phyloP scores from a whole-genome alignment of 1,284 basidiomycete genomes.

The Pyrrhoderma noxium region DNA sequence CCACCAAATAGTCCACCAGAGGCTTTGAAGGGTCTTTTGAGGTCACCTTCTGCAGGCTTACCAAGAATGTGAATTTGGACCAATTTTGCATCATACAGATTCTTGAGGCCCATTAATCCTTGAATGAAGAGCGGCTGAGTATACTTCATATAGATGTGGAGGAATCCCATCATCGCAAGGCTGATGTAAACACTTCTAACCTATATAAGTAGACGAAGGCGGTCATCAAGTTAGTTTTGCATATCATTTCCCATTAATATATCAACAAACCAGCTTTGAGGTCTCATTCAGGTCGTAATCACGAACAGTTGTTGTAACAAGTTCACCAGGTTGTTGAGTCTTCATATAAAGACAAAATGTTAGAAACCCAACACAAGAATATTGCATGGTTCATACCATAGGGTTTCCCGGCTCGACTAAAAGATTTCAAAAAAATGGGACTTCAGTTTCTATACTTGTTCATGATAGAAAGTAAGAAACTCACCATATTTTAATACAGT shows the following conservation, averaged over 20 bases:
- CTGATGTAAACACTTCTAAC: constrained; percentile 72
- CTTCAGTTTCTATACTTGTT: not conserved
- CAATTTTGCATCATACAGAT: constrained; percentile 77
- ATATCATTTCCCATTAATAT: not conserved
- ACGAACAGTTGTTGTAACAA: constrained; percentile 86
- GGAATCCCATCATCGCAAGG: constrained; percentile 82
- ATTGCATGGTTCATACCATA: constrained; percentile 39
- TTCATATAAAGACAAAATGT: constrained; percentile 10
- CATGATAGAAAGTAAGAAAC: constrained; percentile 23
- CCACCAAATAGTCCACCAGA: constrained; percentile 60
- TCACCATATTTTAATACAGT: constrained; percentile 90
- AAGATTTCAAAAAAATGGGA: constrained; percentile 8
- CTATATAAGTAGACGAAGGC: constrained; percentile 27
- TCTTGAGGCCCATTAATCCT: constrained; percentile 84
- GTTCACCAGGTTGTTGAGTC: constrained; percentile 54
- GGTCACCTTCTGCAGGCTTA: constrained; percentile 74
- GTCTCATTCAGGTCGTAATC: constrained; percentile 91
- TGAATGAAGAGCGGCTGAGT: constrained; percentile 92
- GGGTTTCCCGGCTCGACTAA: constrained; percentile 54
- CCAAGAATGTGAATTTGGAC: constrained; percentile 76
- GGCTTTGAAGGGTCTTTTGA: constrained; percentile 90
- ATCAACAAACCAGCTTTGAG: constrained; percentile 69
- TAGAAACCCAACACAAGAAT: not conserved
- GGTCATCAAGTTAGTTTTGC: not conserved
- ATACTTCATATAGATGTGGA: constrained; percentile 85